phyloP scores from a whole-genome alignment of 2,329 filamentous ascomycete genomes.

The Dactylellina haptotyla region DNA sequence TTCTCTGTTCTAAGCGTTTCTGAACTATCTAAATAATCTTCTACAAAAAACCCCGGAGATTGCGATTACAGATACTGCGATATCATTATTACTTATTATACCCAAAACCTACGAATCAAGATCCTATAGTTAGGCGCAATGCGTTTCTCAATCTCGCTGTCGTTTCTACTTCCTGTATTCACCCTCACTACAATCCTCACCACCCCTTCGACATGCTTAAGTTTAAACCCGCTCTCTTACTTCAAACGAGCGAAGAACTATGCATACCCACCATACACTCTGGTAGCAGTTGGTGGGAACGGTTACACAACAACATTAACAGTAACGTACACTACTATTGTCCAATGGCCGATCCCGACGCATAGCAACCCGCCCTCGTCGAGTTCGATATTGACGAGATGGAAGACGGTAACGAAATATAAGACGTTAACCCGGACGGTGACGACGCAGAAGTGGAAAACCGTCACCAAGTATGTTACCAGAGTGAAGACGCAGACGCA shows the following conservation, averaged over 20 bases:
- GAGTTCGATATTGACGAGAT: background rate
- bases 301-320: constrained; percentile 33
- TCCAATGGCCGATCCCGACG: background rate
- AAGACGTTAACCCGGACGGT: background rate
- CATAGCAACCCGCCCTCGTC: too few species aligned
- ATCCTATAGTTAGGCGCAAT: background rate
- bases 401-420: constrained; percentile 1
- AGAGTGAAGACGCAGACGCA: constrained; percentile 1
- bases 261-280: constrained; percentile 38
- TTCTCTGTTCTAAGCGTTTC: background rate
- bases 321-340: constrained; percentile 38
- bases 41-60: too few species aligned
- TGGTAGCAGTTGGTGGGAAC: constrained; percentile 35
- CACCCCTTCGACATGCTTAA: background rate
- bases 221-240: constrained; percentile 14
- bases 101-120: too few species aligned
- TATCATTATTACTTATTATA: too few species aligned
- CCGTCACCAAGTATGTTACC: constrained; percentile 18
- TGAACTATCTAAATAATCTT: too few species aligned
- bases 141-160: constrained; percentile 1
- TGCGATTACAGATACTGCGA: too few species aligned
- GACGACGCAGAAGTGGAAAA: constrained; percentile 7
- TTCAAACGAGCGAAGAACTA: constrained; percentile 21
- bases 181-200: constrained; percentile 3
- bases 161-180: constrained; percentile 13